Conservation (phyloP, 2,329 filamentous ascomycete genomes). For the Colletotrichum navitas region DNA sequence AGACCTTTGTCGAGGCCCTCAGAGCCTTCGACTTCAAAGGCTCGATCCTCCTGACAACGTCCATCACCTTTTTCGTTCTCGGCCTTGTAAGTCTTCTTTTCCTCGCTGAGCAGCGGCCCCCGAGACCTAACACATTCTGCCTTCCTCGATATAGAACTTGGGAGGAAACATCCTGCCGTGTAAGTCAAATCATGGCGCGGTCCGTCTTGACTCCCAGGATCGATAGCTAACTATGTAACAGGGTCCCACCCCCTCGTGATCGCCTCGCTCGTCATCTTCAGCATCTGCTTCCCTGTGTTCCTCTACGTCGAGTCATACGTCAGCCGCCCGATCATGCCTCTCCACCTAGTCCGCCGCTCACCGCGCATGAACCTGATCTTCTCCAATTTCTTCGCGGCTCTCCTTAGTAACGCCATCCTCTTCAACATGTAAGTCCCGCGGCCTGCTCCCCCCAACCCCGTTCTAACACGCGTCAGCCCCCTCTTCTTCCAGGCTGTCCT, state of each 20-base stretch:
- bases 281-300: slow-evolving; percentile 63
- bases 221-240: slow-evolving; percentile 44
- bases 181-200: slow-evolving; percentile 50
- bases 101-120: neutral
- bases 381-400: slow-evolving; percentile 64
- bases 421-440: slow-evolving; percentile 66
- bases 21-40: slow-evolving; percentile 69
- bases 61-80: slow-evolving; percentile 70
- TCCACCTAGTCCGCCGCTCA: slow-evolving; percentile 61
- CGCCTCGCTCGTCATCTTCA: slow-evolving; percentile 61
- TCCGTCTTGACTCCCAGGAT: neutral
- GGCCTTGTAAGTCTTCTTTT: slow-evolving; percentile 62
- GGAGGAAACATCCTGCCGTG: slow-evolving; percentile 74
- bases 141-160: slow-evolving; percentile 59
- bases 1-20: slow-evolving; percentile 62
- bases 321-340: slow-evolving; percentile 70
- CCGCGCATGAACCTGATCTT: slow-evolving; percentile 71
- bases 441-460: neutral
- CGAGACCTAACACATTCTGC: slow-evolving; percentile 7
- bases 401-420: slow-evolving; percentile 67
- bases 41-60: slow-evolving; percentile 64
- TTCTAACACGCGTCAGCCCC: slow-evolving; percentile 59
- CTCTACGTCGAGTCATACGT: slow-evolving; percentile 65
- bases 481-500: slow-evolving; percentile 84
- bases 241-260: slow-evolving; percentile 72